Conservation (phyloP, 2,329 filamentous ascomycete genomes). For the Xenosphaeropsis pyriputrescens region DNA sequence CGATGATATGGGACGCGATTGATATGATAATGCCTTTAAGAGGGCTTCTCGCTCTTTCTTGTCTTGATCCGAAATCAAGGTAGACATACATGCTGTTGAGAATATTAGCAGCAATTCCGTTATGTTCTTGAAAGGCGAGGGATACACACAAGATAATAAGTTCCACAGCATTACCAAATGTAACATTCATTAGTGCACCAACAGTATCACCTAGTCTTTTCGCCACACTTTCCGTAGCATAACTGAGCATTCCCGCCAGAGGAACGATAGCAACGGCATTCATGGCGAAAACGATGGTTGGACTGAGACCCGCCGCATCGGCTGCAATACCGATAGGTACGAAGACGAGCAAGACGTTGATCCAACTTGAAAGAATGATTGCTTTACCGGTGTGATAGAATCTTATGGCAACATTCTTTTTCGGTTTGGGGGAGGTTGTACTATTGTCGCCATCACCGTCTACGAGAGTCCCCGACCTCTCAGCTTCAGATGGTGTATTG, state of each 20-base stretch:
- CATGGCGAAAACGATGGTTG: slow-evolving; percentile 54
- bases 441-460: slow-evolving; percentile 12
- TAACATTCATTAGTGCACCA: slow-evolving; percentile 61
- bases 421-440: slow-evolving; percentile 3
- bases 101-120: slow-evolving; percentile 9
- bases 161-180: slow-evolving; percentile 68
- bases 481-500: slow-evolving; percentile 29
- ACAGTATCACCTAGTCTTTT: slow-evolving; percentile 58
- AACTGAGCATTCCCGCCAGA: slow-evolving; percentile 55
- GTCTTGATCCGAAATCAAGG: slow-evolving; percentile 24
- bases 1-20: slow-evolving; percentile 28
- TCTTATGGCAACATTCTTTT: slow-evolving; percentile 12
- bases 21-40: slow-evolving; percentile 26
- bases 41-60: slow-evolving; percentile 28
- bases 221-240: slow-evolving; percentile 64
- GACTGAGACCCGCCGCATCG: slow-evolving; percentile 34
- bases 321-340: slow-evolving; percentile 64
- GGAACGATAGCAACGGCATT: slow-evolving; percentile 67
- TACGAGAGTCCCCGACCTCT: slow-evolving; percentile 43
- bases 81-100: slow-evolving; percentile 35
- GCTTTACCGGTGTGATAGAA: slow-evolving; percentile 28
- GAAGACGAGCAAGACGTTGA: slow-evolving; percentile 65
- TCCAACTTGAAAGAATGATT: slow-evolving; percentile 57
- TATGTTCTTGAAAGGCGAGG: slow-evolving; percentile 1
- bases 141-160: slow-evolving; percentile 56